Percentiles rank a stretch among this genome's conserved stretches.
These are phyloP conservation scores for Fusarium virguliforme DNA, from an alignment of 2,329 filamentous ascomycete species.

Conservation along the genomic window DNA sequence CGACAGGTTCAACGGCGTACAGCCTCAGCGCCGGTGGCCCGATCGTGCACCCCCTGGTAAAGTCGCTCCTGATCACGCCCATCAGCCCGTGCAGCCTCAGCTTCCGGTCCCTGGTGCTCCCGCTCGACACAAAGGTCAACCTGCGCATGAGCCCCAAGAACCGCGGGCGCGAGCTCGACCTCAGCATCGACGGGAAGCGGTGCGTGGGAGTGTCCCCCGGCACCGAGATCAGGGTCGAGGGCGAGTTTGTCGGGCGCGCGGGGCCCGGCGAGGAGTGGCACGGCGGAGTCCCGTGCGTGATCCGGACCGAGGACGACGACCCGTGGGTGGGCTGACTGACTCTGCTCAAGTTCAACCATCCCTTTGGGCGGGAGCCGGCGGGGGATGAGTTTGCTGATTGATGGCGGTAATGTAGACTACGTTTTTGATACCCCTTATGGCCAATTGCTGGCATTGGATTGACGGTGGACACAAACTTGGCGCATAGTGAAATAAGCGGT, in stretches of 20 bases:
- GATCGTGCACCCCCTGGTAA: conserved; percentile 94
- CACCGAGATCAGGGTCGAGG: conserved; percentile 90
- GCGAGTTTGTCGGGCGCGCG: conserved; percentile 78
- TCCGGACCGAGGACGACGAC: conserved; percentile 83
- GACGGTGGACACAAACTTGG: background rate
- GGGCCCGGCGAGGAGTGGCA: conserved; percentile 68
- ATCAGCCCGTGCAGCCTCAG: conserved; percentile 94
- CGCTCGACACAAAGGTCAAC: conserved; percentile 86
- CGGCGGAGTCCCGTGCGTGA: conserved; percentile 93
- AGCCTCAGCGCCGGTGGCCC: conserved; percentile 92
- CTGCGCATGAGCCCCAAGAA: conserved; percentile 87
- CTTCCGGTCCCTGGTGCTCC: conserved; percentile 92
- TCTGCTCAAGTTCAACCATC: conserved; percentile 96
- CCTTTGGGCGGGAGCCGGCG: conserved; percentile 76
- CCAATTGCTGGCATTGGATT: conserved; percentile 8
- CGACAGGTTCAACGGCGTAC: conserved; percentile 96
- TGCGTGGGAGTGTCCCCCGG: conserved; percentile 79
- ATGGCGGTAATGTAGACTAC: conserved; percentile 20
- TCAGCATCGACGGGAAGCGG: conserved; percentile 84
- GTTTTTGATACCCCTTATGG: conserved; percentile 41
- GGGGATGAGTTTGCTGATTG: conserved; percentile 53
- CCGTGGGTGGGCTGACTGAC: conserved; percentile 98
- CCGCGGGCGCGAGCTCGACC: conserved; percentile 81
- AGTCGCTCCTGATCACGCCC: conserved; percentile 89
- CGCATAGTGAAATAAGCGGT: conserved; percentile 1